Percentiles rank a stretch among this genome's conserved stretches.
phyloP scores from a whole-genome alignment of 495 filamentous ascomycete genomes.

The Tuber borchii region DNA sequence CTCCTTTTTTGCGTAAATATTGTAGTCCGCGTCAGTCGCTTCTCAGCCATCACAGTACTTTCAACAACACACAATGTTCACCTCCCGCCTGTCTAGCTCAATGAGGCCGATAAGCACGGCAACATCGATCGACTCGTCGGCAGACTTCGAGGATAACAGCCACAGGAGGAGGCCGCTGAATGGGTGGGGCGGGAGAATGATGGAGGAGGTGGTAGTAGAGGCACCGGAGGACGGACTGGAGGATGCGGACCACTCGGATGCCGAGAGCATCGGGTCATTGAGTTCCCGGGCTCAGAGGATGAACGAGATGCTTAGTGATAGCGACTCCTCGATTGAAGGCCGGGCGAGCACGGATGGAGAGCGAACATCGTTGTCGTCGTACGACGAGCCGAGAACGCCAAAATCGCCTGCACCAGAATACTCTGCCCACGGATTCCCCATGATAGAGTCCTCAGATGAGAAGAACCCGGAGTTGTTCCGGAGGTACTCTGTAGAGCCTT shows the following conservation, averaged over 20 bases:
- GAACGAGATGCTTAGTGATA: slow-evolving; percentile 40
- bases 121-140: slow-evolving; percentile 40
- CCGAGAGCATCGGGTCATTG: slow-evolving; percentile 41
- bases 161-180: slow-evolving; percentile 25
- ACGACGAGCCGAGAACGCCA: slow-evolving; percentile 68
- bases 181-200: slow-evolving; percentile 35
- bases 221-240: slow-evolving; percentile 23
- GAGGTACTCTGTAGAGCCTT: slow-evolving; percentile 30
- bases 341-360: slow-evolving; percentile 33
- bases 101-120: slow-evolving; percentile 38
- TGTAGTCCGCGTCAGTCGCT: slow-evolving; percentile 41
- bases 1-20: not conserved
- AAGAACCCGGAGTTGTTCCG: slow-evolving; percentile 36
- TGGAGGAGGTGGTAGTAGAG: slow-evolving; percentile 34
- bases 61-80: slow-evolving; percentile 37
- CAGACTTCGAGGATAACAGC: slow-evolving; percentile 30
- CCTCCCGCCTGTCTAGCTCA: slow-evolving; percentile 32
- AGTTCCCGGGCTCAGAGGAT: slow-evolving; percentile 38
- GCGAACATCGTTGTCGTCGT: slow-evolving; percentile 59
- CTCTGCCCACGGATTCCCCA: slow-evolving; percentile 32
- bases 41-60: slow-evolving; percentile 27
- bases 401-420: slow-evolving; percentile 45
- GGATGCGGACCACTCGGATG: slow-evolving; percentile 40
- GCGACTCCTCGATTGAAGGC: slow-evolving; percentile 37
- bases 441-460: slow-evolving; percentile 37